Evolutionary conservation across 2,329 filamentous ascomycete genomes (phyloP).

Genomic region (Chlorencoelia australis): DNA sequence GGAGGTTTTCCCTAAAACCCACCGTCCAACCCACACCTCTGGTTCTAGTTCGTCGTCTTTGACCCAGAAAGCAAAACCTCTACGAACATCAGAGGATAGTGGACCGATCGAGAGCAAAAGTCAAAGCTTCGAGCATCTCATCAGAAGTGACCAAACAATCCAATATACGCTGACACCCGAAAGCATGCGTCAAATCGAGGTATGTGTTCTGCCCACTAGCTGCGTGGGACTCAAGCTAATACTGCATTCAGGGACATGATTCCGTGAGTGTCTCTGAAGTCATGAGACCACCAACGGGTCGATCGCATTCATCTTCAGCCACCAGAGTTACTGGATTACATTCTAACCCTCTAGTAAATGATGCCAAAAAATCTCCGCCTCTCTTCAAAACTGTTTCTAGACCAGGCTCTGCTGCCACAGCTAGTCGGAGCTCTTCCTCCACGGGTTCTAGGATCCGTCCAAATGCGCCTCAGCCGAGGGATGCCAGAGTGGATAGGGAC

Average conservation of each 20-base stretch:
- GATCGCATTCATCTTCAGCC: slow-evolving; percentile 22
- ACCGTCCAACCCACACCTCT: slow-evolving; percentile 32
- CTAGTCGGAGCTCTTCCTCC: slow-evolving; percentile 10
- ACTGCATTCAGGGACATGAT: no score
- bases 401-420: slow-evolving; percentile 9
- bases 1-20: slow-evolving; percentile 9
- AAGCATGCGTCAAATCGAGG: slow-evolving; percentile 64
- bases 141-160: slow-evolving; percentile 72
- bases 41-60: slow-evolving; percentile 40
- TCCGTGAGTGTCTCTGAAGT: no score
- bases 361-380: neutral
- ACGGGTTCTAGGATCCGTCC: slow-evolving; percentile 16
- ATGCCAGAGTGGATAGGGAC: slow-evolving; percentile 60
- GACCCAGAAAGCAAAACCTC: slow-evolving; percentile 37
- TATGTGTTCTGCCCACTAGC: no score
- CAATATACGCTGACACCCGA: slow-evolving; percentile 75
- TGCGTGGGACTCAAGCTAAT: no score
- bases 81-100: slow-evolving; percentile 50
- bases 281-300: slow-evolving; percentile 16
- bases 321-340: slow-evolving; percentile 17
- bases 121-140: slow-evolving; percentile 67
- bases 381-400: neutral
- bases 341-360: slow-evolving; percentile 13
- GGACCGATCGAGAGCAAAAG: slow-evolving; percentile 45
- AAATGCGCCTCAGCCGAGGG: slow-evolving; percentile 43